A percentile compares a stretch with the other conserved stretches of the same genome.
These are phyloP conservation scores for Sanghuangporus weigelae DNA, from an alignment of 1,284 basidiomycete species.

Conservation along the genomic window DNA sequence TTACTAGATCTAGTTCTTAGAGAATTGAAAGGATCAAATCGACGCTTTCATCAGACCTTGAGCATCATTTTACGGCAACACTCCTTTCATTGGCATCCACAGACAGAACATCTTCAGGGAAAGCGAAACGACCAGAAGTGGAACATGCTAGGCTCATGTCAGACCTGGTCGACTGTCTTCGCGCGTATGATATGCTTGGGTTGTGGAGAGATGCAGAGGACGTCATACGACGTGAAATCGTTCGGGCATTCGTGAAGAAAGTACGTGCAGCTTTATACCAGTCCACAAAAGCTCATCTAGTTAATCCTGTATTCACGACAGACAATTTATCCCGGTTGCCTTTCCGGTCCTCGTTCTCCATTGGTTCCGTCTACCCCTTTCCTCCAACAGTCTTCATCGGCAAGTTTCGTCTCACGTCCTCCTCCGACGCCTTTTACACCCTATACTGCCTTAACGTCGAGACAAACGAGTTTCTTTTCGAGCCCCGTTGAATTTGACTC, in stretches of 20 bases:
- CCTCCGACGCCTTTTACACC: slow-evolving; percentile 61
- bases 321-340: slow-evolving; percentile 67
- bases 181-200: slow-evolving; percentile 76
- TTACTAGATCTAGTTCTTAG: slow-evolving; percentile 4
- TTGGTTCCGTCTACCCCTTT: slow-evolving; percentile 43
- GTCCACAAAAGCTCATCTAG: slow-evolving; percentile 4
- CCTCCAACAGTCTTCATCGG: slow-evolving; percentile 3
- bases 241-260: slow-evolving; percentile 74
- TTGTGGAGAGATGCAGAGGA: slow-evolving; percentile 86
- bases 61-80: slow-evolving; percentile 16
- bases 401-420: slow-evolving; percentile 25
- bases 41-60: slow-evolving; percentile 14
- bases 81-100: slow-evolving; percentile 36
- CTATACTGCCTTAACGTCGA: slow-evolving; percentile 58
- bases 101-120: slow-evolving; percentile 39
- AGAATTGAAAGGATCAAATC: slow-evolving; percentile 18
- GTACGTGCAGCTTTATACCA: slow-evolving; percentile 32
- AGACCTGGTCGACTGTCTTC: slow-evolving; percentile 74
- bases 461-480: slow-evolving; percentile 39
- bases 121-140: slow-evolving; percentile 38
- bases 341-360: slow-evolving; percentile 65
- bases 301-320: slow-evolving; percentile 25
- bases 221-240: slow-evolving; percentile 64
- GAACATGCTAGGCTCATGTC: slow-evolving; percentile 59
- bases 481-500: slow-evolving; percentile 23